phyloP scores from a whole-genome alignment of 2,329 filamentous ascomycete species.

The Cordyceps militaris region DNA sequence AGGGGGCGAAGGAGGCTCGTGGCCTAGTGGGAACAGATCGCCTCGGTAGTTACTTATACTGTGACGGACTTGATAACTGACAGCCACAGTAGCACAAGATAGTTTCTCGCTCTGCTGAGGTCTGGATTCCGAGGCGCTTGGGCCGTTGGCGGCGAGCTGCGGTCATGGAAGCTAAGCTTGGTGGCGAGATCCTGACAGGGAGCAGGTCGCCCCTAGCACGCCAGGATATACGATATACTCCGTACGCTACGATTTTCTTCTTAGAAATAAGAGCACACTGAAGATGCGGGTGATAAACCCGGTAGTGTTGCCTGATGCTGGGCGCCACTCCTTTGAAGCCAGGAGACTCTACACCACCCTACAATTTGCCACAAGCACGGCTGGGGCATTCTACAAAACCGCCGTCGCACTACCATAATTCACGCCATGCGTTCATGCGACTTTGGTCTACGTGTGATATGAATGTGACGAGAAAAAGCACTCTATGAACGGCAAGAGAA shows the following conservation, averaged over 20 bases:
- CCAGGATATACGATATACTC: no score
- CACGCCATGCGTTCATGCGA: no score
- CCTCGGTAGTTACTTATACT: slow-evolving; percentile 4
- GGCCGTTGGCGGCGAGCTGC: not conserved
- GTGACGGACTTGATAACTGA: slow-evolving; percentile 1
- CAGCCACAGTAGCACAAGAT: not conserved
- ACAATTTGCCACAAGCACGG: not conserved
- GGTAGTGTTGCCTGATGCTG: not conserved
- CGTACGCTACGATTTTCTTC: no score
- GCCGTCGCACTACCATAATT: no score
- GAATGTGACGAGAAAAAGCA: not conserved
- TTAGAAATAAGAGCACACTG: not conserved
- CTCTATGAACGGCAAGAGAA: not conserved
- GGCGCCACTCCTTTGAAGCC: not conserved
- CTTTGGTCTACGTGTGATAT: no score
- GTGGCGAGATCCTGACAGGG: not conserved
- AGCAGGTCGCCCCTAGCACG: not conserved
- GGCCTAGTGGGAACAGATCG: not conserved
- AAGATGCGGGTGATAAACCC: not conserved
- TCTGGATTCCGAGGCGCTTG: not conserved
- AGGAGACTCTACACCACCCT: not conserved
- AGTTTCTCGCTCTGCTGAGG: not conserved
- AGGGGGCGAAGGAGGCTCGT: slow-evolving; percentile 4
- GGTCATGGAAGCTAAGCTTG: not conserved
- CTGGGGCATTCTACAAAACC: no score